Evolutionary conservation across 2,329 filamentous ascomycete genomes (phyloP).

Genomic region (Coniochaeta hoffmannii): DNA sequence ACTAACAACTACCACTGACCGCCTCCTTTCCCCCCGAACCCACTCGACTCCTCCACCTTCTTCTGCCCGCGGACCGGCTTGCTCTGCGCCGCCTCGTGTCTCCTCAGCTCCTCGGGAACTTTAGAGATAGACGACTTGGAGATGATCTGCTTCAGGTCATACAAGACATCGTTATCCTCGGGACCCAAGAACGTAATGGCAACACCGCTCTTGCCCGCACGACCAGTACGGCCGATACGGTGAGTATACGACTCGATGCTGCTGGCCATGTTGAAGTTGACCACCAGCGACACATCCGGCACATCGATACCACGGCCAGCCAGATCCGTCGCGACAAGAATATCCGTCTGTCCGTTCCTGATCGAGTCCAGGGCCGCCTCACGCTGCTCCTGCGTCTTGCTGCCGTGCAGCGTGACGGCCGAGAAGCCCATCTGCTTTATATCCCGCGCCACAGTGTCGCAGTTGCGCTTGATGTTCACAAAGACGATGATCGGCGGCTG

Average conservation of each 20-base stretch:
- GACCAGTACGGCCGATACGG: conserved; percentile 91
- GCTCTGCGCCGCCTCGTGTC: conserved; percentile 46
- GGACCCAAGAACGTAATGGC: conserved; percentile 91
- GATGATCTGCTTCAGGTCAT: conserved; percentile 93
- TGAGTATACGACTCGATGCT: conserved; percentile 95
- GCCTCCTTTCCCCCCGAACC: conserved; percentile 18
- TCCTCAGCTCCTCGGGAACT: conserved; percentile 83
- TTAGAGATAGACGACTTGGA: conserved; percentile 81
- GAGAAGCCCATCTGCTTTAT: conserved; percentile 92
- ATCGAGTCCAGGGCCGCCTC: conserved; percentile 86
- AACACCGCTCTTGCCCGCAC: conserved; percentile 93
- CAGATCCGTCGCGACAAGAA: conserved; percentile 91
- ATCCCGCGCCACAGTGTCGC: conserved; percentile 87
- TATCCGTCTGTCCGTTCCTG: conserved; percentile 70
- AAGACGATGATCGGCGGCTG: conserved; percentile 93
- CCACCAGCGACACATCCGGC: conserved; percentile 81
- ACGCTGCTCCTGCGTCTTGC: conserved; percentile 96
- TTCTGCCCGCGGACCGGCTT: conserved; percentile 18
- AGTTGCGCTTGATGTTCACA: conserved; percentile 99
- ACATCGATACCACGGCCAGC: conserved; percentile 98
- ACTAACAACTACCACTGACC: conserved; percentile 12
- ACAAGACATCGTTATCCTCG: conserved; percentile 85
- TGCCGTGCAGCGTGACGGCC: conserved; percentile 84
- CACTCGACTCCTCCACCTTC: conserved; percentile 19
- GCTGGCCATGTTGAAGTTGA: conserved; percentile 98